Evolutionary conservation across 768 basidiomycete species (phyloP).

Genomic region (Panaeolus papilionaceus): DNA sequence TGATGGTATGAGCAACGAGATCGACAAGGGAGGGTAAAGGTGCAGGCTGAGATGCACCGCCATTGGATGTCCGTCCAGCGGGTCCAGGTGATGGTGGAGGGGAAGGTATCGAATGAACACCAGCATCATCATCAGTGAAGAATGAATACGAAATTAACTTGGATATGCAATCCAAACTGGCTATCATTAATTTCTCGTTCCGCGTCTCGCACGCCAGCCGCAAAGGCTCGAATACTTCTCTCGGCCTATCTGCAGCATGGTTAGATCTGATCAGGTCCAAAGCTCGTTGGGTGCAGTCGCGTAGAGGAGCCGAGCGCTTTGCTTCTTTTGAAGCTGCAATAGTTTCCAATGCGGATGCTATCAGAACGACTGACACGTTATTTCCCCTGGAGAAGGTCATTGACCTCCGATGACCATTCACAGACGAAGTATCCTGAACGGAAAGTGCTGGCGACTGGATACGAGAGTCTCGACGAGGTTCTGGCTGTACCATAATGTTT

Average conservation of each 20-base stretch:
- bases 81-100: constrained; percentile 80
- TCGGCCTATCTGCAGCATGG: constrained; percentile 75
- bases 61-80: constrained; percentile 43
- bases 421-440: constrained; percentile 26
- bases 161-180: constrained; percentile 95
- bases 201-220: constrained; percentile 95
- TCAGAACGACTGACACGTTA: constrained; percentile 80
- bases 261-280: constrained; percentile 82
- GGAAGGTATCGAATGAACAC: constrained; percentile 58
- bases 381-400: constrained; percentile 71
- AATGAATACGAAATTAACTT: constrained; percentile 98
- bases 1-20: constrained; percentile 93
- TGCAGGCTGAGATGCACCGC: constrained; percentile 51
- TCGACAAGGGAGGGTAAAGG: constrained; percentile 86
- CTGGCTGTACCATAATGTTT: constrained; percentile 12
- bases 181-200: constrained; percentile 93
- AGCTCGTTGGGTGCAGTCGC: constrained; percentile 83
- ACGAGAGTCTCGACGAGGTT: constrained; percentile 29
- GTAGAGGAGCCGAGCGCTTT: constrained; percentile 78
- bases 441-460: constrained; percentile 34
- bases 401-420: constrained; percentile 53
- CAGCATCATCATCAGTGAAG: constrained; percentile 72
- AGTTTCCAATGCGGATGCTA: constrained; percentile 84
- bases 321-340: constrained; percentile 91
- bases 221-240: constrained; percentile 95